These are phyloP conservation scores for Chrysoporthe cubensis DNA, from an alignment of 2,329 filamentous ascomycete species.

Conservation along the genomic window DNA sequence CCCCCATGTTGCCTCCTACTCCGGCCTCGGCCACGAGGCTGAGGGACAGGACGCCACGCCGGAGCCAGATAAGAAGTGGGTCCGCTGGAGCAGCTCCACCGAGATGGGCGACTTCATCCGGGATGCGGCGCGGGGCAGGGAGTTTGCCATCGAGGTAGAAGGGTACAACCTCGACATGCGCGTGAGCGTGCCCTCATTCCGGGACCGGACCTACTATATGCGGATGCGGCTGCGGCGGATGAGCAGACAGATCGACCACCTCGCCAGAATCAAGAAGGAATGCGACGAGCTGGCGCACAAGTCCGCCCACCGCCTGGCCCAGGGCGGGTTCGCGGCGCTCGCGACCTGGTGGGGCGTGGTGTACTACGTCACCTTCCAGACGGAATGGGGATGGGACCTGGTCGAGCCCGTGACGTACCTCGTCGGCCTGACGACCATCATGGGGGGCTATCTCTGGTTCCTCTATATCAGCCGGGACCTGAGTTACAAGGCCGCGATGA, in stretches of 20 bases:
- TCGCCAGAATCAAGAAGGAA: conserved; percentile 77
- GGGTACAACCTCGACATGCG: conserved; percentile 67
- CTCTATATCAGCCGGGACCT: conserved; percentile 90
- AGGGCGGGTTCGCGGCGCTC: conserved; percentile 76
- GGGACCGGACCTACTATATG: conserved; percentile 88
- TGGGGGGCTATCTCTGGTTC: conserved; percentile 92
- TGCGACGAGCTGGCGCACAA: conserved; percentile 80
- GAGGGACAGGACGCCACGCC: conserved; percentile 46
- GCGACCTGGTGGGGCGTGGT: conserved; percentile 81
- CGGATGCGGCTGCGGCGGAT: conserved; percentile 76
- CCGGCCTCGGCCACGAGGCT: conserved; percentile 68
- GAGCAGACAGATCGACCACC: conserved; percentile 66
- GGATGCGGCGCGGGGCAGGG: conserved; percentile 80
- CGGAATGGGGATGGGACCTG: conserved; percentile 83
- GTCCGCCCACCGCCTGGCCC: conserved; percentile 77
- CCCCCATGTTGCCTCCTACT: conserved; percentile 67
- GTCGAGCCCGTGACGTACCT: conserved; percentile 93
- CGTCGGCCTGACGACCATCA: conserved; percentile 81
- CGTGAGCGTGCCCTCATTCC: conserved; percentile 84
- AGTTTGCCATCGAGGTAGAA: conserved; percentile 85
- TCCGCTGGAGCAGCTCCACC: conserved; percentile 85
- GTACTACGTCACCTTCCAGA: conserved; percentile 73
- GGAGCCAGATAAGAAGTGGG: conserved; percentile 60
- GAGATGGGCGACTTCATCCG: conserved; percentile 95
- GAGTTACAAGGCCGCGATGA: conserved; percentile 83